These are phyloP conservation scores for Cunninghamia lanceolata DNA, from an alignment of 75 land plant genomes.

Conservation along the genomic window DNA sequence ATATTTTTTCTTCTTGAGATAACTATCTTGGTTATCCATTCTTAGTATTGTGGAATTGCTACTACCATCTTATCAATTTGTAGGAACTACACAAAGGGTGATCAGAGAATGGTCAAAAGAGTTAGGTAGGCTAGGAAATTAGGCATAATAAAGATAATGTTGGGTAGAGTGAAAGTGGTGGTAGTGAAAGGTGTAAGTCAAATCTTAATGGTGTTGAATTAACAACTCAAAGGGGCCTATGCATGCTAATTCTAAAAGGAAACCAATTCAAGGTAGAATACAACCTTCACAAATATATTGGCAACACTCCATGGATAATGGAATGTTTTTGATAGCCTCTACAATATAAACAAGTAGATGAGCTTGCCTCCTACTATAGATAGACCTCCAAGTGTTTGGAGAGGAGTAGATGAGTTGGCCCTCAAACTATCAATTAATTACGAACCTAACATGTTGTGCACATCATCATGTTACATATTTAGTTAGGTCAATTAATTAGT, in stretches of 20 bases:
- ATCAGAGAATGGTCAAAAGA: constrained; percentile 13
- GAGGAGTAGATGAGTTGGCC: too few species aligned
- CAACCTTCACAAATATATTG: constrained; percentile 37
- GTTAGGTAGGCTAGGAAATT: constrained; percentile 9
- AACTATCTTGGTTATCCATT: constrained; percentile 8
- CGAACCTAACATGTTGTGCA: too few species aligned
- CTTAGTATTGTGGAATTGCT: not conserved
- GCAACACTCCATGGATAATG: too few species aligned
- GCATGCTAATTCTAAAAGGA: constrained; percentile 34
- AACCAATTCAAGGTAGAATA: constrained; percentile 37
- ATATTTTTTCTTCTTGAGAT: not conserved
- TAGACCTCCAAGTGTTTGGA: too few species aligned
- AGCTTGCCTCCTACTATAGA: too few species aligned
- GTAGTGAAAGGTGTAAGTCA: constrained; percentile 22
- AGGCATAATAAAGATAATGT: not conserved
- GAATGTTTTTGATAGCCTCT: too few species aligned
- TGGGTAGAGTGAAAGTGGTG: constrained; percentile 16
- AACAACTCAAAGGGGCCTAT: constrained; percentile 33
- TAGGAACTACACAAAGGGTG: constrained; percentile 15
- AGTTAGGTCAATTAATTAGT: too few species aligned
- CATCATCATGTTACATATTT: too few species aligned
- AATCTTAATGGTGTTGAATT: constrained; percentile 27
- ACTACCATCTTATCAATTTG: not conserved
- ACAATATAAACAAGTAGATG: too few species aligned
- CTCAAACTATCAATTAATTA: too few species aligned